phyloP scores from a whole-genome alignment of 495 filamentous ascomycete species.

The Podospora fimiseda region DNA sequence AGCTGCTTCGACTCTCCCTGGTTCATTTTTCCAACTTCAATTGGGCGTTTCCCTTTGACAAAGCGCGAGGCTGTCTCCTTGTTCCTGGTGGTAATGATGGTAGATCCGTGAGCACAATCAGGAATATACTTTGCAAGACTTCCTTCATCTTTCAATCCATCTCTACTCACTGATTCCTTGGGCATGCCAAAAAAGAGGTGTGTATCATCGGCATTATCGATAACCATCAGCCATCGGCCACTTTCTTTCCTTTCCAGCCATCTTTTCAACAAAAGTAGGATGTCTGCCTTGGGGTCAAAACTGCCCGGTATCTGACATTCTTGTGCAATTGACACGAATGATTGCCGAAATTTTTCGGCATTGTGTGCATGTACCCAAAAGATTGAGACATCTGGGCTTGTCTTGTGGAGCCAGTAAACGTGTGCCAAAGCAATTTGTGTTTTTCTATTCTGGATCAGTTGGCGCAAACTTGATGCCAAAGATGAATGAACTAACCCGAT shows the following conservation, averaged over 20 bases:
- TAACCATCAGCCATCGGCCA: slow-evolving; percentile 44
- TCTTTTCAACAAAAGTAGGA: slow-evolving; percentile 29
- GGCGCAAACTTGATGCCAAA: neutral
- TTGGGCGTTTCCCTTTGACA: slow-evolving; percentile 5
- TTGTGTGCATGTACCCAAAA: slow-evolving; percentile 44
- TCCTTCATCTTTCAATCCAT: neutral
- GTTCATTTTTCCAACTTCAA: slow-evolving; percentile 30
- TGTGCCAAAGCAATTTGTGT: slow-evolving; percentile 50
- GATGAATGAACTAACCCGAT: slow-evolving; percentile 34
- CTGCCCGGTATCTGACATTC: slow-evolving; percentile 23
- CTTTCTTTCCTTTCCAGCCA: slow-evolving; percentile 33
- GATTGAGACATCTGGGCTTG: slow-evolving; percentile 30
- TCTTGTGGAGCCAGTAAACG: slow-evolving; percentile 33
- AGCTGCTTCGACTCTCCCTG: slow-evolving; percentile 19
- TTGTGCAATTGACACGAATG: slow-evolving; percentile 38
- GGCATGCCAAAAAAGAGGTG: slow-evolving; percentile 30
- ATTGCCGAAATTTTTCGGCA: slow-evolving; percentile 34
- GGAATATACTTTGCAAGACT: slow-evolving; percentile 30
- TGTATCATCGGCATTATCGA: slow-evolving; percentile 48
- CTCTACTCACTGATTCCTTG: too few relatives aligned
- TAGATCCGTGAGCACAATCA: slow-evolving; percentile 26
- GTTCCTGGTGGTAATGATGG: slow-evolving; percentile 39
- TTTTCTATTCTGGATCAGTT: slow-evolving; percentile 33
- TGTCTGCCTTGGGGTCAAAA: slow-evolving; percentile 28
- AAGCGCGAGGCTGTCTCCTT: slow-evolving; percentile 22